Evolutionary conservation across 1,284 basidiomycete species (phyloP).

Genomic region (Schizopora paradoxa): DNA sequence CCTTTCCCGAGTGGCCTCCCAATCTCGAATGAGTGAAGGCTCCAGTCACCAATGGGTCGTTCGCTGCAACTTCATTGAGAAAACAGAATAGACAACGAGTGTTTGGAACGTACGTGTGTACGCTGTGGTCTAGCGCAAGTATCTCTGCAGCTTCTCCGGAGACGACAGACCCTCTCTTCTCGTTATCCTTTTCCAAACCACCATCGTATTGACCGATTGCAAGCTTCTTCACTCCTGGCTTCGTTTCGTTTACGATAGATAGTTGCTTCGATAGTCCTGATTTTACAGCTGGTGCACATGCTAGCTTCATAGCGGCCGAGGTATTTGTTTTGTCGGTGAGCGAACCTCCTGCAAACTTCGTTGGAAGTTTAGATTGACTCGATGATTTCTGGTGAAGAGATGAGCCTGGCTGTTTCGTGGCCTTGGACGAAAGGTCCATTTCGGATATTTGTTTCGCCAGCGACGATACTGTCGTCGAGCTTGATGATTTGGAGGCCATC

Average conservation of each 20-base stretch:
- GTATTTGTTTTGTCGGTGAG: slow-evolving; percentile 1
- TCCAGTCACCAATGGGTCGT: slow-evolving; percentile 78
- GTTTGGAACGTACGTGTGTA: slow-evolving; percentile 46
- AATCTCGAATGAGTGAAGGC: slow-evolving; percentile 85
- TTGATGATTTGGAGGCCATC: slow-evolving; percentile 7
- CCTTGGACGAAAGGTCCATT: slow-evolving; percentile 12
- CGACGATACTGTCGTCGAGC: slow-evolving; percentile 7
- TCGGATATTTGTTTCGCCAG: slow-evolving; percentile 14
- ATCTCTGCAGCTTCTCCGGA: slow-evolving; percentile 70
- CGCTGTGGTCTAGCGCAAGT: slow-evolving; percentile 74
- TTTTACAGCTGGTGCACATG: slow-evolving; percentile 5
- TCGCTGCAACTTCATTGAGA: slow-evolving; percentile 28
- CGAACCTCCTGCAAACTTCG: slow-evolving; percentile 12
- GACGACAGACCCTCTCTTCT: slow-evolving; percentile 56
- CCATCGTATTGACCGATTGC: slow-evolving; percentile 86
- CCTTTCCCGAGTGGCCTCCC: slow-evolving; percentile 96
- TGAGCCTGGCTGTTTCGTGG: slow-evolving; percentile 1
- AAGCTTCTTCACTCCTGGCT: not conserved
- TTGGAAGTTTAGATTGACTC: slow-evolving; percentile 13
- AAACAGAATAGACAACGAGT: not conserved
- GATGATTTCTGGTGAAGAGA: slow-evolving; percentile 14
- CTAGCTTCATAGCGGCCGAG: slow-evolving; percentile 3
- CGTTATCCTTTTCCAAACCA: slow-evolving; percentile 76
- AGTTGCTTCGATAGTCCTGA: slow-evolving; percentile 2
- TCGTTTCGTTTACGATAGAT: slow-evolving; percentile 1